Conservation (phyloP, 1,284 basidiomycete genomes). For the Veloboletus limbatus region DNA sequence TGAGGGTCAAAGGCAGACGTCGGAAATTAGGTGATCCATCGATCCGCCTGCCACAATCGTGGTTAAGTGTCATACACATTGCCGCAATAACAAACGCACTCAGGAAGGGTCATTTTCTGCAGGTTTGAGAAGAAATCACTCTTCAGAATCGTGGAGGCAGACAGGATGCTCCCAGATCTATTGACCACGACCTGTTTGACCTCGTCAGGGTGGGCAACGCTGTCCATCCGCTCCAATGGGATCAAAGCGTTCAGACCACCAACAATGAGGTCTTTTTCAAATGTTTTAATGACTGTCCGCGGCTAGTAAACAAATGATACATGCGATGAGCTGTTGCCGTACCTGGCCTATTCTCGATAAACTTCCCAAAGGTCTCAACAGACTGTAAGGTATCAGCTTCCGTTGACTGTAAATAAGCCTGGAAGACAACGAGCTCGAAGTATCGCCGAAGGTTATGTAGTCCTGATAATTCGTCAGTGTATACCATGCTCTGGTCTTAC, state of each 20-base stretch:
- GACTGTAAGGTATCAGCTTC: conserved; percentile 78
- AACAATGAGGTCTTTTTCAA: conserved; percentile 86
- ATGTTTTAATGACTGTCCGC: conserved; percentile 83
- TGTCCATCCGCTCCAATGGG: conserved; percentile 80
- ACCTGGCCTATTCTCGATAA: conserved; percentile 82
- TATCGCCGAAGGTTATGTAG: conserved; percentile 83
- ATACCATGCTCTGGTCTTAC: not conserved
- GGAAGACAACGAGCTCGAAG: conserved; percentile 91
- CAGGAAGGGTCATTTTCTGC: conserved; percentile 93
- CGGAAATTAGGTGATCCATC: conserved; percentile 94
- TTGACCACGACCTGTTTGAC: conserved; percentile 82
- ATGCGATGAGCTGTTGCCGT: conserved; percentile 11
- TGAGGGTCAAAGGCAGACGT: conserved; percentile 65
- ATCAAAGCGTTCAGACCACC: conserved; percentile 80
- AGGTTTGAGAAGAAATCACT: conserved; percentile 95
- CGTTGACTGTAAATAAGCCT: conserved; percentile 88
- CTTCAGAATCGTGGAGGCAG: conserved; percentile 93
- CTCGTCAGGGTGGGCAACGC: conserved; percentile 86
- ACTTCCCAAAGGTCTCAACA: conserved; percentile 77
- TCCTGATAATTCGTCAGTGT: conserved; percentile 41
- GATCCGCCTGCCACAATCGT: conserved; percentile 60
- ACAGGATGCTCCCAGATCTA: conserved; percentile 84
- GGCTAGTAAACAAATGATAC: not conserved
- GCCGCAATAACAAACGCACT: conserved; percentile 50
- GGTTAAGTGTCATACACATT: conserved; percentile 2